Percentiles rank a stretch among this genome's conserved stretches.
These are phyloP conservation scores for Plasmodium gallinaceum DNA, from an alignment of 169 alveolate genomes.

Conservation along the genomic window DNA sequence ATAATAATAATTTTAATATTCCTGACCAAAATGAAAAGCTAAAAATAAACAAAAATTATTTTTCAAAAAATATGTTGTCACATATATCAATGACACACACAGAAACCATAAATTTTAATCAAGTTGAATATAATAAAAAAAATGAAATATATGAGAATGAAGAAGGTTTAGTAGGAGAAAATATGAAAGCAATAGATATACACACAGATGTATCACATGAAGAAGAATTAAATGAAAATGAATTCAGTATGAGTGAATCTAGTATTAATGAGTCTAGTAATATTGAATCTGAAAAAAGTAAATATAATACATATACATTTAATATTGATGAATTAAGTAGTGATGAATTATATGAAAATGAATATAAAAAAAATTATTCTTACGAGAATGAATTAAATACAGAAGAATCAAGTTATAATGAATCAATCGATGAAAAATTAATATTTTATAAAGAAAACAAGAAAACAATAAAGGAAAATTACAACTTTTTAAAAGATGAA, in stretches of 20 bases:
- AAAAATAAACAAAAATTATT: too few species aligned
- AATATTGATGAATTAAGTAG: conserved; percentile 3
- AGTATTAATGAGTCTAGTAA: background rate
- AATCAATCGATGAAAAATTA: background rate
- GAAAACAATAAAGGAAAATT: background rate
- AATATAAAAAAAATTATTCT: background rate
- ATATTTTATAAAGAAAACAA: background rate
- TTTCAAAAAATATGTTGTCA: too few species aligned
- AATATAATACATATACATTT: conserved; percentile 9
- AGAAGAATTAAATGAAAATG: background rate
- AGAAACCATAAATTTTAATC: too few species aligned
- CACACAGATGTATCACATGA: background rate
- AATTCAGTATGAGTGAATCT: background rate
- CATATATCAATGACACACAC: too few species aligned
- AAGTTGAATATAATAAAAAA: too few species aligned
- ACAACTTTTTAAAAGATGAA: background rate
- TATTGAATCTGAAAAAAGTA: background rate
- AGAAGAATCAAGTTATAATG: background rate
- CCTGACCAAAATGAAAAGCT: too few species aligned
- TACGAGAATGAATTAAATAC: background rate
- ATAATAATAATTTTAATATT: too few species aligned
- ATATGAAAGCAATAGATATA: background rate
- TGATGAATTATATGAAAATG: background rate
- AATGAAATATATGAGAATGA: too few species aligned
- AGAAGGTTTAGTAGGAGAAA: background rate